Base-by-base conservation (phyloP, 1,139 yeast species). In the Yamadazyma conglobata region DNA sequence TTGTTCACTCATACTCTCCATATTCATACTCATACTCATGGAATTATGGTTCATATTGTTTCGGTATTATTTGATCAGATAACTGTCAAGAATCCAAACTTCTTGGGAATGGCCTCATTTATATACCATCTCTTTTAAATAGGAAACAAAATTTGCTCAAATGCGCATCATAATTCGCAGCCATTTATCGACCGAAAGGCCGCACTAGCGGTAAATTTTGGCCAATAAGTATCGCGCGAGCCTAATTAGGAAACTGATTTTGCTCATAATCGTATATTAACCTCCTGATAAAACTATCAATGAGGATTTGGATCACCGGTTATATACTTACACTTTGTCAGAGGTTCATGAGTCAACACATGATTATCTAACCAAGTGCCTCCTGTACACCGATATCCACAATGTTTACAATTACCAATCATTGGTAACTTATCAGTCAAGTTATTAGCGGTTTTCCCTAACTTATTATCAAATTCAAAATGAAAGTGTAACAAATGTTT, bases 401-500 rank as follows among this genome's bases (percentile, higher is more conserved):
- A 68, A 1, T 70, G 70, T 16, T 51, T 48, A 40, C 74, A 68
- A 11, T 50, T 39, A 2, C 74, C 74, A 18, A 42, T 24, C 25
- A 64, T 40, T 2, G 71, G 70, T 15, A 67, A 45, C 39, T 67
- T 68, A 32, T 66, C 73, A 0, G 71, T 65, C 34, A 68, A 54
- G 15, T 66, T 68, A 29, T 62, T 60, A 2, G 69, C 67, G 3
- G 63, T 46, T 37, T 61, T 64, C 9, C 70, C 72, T 35, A 54
- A 51, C 12, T 71, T 67, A 39, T 67, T 69, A 40, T 68, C 73
- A 35, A 68, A 68, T 32, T 48, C 52, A 46, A 68, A 68, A 41
- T 68, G 74, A 40, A 60, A 56, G 38, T 67, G 72, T 23, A 68
- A 53, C 30, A 68, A 49, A 41, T 68, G 74, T 34, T 68, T 68